Percentiles rank a stretch among this genome's conserved stretches.
Conservation (phyloP, 2,329 filamentous ascomycete species). For the Phyllosticta citrichinensis region DNA sequence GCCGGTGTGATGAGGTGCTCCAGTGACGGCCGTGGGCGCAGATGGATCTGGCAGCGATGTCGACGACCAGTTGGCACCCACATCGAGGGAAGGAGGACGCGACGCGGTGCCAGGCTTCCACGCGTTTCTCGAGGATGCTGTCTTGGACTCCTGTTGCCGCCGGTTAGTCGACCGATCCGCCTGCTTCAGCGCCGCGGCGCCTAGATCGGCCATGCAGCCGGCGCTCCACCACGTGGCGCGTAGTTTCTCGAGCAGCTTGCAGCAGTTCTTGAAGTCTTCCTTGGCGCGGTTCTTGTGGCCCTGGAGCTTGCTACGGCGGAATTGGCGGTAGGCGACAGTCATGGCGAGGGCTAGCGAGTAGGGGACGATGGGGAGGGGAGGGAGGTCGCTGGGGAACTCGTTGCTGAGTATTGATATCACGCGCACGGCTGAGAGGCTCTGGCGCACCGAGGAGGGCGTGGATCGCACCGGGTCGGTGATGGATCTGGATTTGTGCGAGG, state of each 20-base stretch:
- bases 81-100: no score
- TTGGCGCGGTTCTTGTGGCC: constrained; percentile 38
- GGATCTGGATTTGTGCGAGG: constrained; percentile 42
- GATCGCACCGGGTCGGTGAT: constrained; percentile 36
- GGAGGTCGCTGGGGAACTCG: constrained; percentile 35
- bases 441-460: constrained; percentile 43
- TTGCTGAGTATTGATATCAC: constrained; percentile 43
- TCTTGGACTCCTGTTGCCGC: no score
- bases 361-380: constrained; percentile 45
- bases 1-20: background rate
- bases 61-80: no score
- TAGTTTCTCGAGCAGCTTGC: constrained; percentile 33
- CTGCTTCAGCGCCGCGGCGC: constrained; percentile 28
- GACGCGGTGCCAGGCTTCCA: background rate
- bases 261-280: constrained; percentile 35
- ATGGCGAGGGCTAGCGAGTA: constrained; percentile 47
- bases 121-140: background rate
- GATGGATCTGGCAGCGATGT: no score
- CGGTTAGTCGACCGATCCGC: constrained; percentile 16
- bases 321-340: constrained; percentile 47
- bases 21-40: background rate
- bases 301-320: constrained; percentile 41
- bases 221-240: constrained; percentile 37
- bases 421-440: constrained; percentile 45
- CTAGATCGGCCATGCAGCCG: constrained; percentile 36